These are phyloP conservation scores for Smittium culicis DNA, from an alignment of 371 early-diverging fungal species.

Conservation along the genomic window DNA sequence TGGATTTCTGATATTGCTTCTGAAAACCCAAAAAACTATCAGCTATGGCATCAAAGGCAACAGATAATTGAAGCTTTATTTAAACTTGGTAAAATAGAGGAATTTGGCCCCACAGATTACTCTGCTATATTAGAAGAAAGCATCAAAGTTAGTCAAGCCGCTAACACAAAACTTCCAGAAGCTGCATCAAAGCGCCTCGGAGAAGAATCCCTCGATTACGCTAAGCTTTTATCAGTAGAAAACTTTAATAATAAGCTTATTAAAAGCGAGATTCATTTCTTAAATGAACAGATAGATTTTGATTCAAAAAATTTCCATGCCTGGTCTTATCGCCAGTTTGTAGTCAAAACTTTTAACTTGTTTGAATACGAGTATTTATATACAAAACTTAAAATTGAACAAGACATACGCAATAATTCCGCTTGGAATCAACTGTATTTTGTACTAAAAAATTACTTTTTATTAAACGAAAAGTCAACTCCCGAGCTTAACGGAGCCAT, in stretches of 20 bases:
- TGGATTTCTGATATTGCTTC: slow-evolving; percentile 53
- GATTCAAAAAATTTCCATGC: slow-evolving; percentile 97
- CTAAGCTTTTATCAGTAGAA: slow-evolving; percentile 48
- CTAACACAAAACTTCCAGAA: not conserved
- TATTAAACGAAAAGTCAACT: slow-evolving; percentile 8
- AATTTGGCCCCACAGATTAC: slow-evolving; percentile 10
- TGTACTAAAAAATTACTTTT: slow-evolving; percentile 33
- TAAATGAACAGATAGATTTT: slow-evolving; percentile 47
- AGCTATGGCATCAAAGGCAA: slow-evolving; percentile 89
- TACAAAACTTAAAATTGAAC: slow-evolving; percentile 47
- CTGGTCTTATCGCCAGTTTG: slow-evolving; percentile 93
- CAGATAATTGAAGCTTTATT: slow-evolving; percentile 49
- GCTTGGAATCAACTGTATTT: slow-evolving; percentile 95
- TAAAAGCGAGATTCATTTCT: slow-evolving; percentile 70
- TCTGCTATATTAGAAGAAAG: not conserved
- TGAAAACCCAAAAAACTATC: slow-evolving; percentile 82
- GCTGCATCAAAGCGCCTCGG: slow-evolving; percentile 21
- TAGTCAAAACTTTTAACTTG: slow-evolving; percentile 53
- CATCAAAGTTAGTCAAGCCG: slow-evolving; percentile 29
- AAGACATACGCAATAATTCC: slow-evolving; percentile 89
- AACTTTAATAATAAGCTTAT: slow-evolving; percentile 61
- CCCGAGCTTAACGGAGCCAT: not conserved
- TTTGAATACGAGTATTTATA: slow-evolving; percentile 67
- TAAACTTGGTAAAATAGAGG: slow-evolving; percentile 20
- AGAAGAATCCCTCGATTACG: slow-evolving; percentile 52